Base-by-base conservation (phyloP, 345 rosid species). In the Gossypium stocksii region DNA sequence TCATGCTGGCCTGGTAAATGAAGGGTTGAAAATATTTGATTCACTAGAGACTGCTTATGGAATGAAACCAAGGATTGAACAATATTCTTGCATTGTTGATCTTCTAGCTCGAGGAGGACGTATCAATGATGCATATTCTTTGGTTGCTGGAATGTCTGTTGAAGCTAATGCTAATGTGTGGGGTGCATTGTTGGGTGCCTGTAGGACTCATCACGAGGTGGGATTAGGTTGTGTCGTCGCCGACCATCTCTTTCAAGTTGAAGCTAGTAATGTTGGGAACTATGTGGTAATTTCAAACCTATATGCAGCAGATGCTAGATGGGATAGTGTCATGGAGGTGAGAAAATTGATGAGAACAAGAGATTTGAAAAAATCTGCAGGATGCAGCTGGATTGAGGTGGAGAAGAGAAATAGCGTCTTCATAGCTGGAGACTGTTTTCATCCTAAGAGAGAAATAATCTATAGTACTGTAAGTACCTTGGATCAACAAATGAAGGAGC, bases 361-460 rank as follows among this genome's bases (percentile, higher is more conserved):
- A 81, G 91, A 87, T 78, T 78, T 91, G 78, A 86, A 82, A 85
- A 93, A 91, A 84, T 87, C 90, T 63, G 91, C 92, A 9, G 98
- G 93, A 73, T 90, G 95, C 82, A 93, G 98, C 83, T 91, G 98
- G 98, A 87, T 93, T 76, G 98, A 93, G 80, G 84, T 87, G 78
- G 91, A 85, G 67, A 86, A 82, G 76, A 71, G 72, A 79, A 86
- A 77, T 80, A 86, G 77, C 78, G 83, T 79, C 34, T 93, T 93
- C 85, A 68, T 91, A 53, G 92, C 94, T 66, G 97, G 90, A 79
- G 97, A 91, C 77, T 81, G 56, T 77, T 86, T 85, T 78, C 93
- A 91, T 75, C 93, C 92, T 70, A 80, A 57, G 48, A 83, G 95
- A 72, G 58, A 71, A 79, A 64, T 69, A 71, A 86, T 87, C 22